Evolutionary conservation across 2,329 filamentous ascomycete genomes (phyloP).

Genomic region (Sporothrix luriei): DNA sequence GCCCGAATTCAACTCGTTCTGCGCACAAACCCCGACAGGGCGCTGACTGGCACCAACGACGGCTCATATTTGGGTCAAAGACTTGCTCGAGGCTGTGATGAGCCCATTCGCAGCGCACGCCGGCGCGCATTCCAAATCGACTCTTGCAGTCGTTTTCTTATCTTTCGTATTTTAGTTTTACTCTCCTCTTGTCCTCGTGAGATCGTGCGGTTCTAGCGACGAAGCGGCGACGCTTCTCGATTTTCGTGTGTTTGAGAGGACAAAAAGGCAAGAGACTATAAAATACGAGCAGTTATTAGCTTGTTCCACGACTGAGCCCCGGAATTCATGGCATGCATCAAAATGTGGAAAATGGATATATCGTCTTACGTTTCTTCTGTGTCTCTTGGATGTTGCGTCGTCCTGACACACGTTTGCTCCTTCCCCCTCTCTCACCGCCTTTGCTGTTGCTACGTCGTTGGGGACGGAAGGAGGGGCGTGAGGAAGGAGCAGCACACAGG

Average conservation of each 20-base stretch:
- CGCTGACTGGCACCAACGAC: constrained; percentile 15
- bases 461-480: background rate
- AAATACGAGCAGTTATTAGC: too few relatives aligned
- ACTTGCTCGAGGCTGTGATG: constrained; percentile 6
- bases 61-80: background rate
- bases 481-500: constrained; percentile 16
- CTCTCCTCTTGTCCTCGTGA: too few relatives aligned
- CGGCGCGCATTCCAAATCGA: background rate
- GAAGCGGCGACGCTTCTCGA: too few relatives aligned
- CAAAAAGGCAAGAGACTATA: too few relatives aligned
- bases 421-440: constrained; percentile 17
- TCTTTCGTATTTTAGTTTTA: background rate
- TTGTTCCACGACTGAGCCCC: constrained; percentile 5
- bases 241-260: too few relatives aligned
- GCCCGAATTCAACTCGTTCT: too few relatives aligned
- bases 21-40: background rate
- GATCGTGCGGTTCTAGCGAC: too few relatives aligned
- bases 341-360: background rate
- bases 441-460: constrained; percentile 11
- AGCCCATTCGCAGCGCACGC: background rate
- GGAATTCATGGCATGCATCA: background rate
- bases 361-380: background rate
- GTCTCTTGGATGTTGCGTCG: background rate
- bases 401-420: constrained; percentile 5
- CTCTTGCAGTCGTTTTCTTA: too few relatives aligned